These are phyloP conservation scores for Kwoniella bestiolae DNA, from an alignment of 768 basidiomycete species.

Conservation along the genomic window DNA sequence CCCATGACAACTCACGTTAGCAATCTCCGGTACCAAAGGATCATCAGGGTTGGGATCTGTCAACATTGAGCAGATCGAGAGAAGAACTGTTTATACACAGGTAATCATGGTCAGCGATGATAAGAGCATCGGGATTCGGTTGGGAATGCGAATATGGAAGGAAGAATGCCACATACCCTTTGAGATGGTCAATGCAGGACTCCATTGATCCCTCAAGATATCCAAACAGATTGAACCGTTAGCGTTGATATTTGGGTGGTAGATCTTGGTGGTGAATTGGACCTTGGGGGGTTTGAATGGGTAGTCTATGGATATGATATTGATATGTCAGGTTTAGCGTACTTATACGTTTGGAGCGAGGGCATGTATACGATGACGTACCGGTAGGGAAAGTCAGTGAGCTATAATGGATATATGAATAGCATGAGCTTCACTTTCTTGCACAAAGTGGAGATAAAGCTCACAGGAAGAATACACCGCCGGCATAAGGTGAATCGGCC, in stretches of 20 bases:
- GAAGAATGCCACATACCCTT: conserved; percentile 73
- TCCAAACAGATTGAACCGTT: conserved; percentile 99
- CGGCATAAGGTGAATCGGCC: conserved; percentile 97
- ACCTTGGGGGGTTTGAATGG: conserved; percentile 99
- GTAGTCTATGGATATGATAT: conserved; percentile 94
- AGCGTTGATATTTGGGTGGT: conserved; percentile 99
- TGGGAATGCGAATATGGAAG: not conserved
- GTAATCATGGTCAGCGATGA: not conserved
- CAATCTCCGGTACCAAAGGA: conserved; percentile 97
- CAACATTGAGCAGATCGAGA: conserved; percentile 99
- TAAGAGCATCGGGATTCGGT: not conserved
- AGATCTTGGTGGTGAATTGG: conserved; percentile 99
- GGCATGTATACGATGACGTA: no score
- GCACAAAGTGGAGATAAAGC: conserved; percentile 6
- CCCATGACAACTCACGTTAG: conserved; percentile 63
- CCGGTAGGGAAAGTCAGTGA: conserved; percentile 58
- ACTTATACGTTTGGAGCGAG: no score
- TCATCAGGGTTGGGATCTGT: conserved; percentile 99
- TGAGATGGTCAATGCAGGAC: conserved; percentile 96
- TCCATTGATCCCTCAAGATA: conserved; percentile 98
- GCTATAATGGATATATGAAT: conserved; percentile 19
- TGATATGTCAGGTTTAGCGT: conserved; percentile 64
- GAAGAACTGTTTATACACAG: conserved; percentile 67
- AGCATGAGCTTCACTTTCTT: not conserved
- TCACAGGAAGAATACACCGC: conserved; percentile 91